Conservation (phyloP, 2,329 filamentous ascomycete species). For the Sarocladium kiliense region DNA sequence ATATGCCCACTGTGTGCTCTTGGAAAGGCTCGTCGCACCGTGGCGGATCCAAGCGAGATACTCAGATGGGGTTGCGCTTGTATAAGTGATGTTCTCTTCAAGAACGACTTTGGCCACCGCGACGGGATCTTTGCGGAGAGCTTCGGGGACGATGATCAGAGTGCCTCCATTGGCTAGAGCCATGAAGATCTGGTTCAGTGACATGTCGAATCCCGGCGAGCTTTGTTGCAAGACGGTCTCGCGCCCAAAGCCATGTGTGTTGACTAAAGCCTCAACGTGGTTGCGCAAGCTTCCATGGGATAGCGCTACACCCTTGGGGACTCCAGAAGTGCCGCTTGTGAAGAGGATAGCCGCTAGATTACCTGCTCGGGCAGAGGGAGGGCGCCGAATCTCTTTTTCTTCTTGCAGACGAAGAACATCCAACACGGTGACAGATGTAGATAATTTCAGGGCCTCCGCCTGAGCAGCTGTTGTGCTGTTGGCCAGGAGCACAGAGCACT, state of each 20-base stretch:
- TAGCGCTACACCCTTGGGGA: neutral
- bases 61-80: neutral
- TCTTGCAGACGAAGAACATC: no score
- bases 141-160: conserved; percentile 21
- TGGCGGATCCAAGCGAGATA: neutral
- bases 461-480: no score
- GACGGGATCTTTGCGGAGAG: neutral
- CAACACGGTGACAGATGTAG: no score
- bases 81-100: neutral
- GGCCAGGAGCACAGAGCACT: no score
- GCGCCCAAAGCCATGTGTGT: neutral
- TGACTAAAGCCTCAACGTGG: neutral
- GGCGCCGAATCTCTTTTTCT: no score
- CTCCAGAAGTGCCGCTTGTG: neutral
- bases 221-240: neutral
- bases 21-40: neutral
- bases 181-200: conserved; percentile 25
- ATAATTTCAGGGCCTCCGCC: no score
- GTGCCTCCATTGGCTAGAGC: conserved; percentile 26
- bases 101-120: neutral
- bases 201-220: conserved; percentile 27
- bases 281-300: neutral
- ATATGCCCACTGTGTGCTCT: neutral
- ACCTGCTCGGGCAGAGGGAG: no score
- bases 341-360: neutral